Base-by-base conservation (phyloP, 1,139 yeast species). In the Pichia cactophila region DNA sequence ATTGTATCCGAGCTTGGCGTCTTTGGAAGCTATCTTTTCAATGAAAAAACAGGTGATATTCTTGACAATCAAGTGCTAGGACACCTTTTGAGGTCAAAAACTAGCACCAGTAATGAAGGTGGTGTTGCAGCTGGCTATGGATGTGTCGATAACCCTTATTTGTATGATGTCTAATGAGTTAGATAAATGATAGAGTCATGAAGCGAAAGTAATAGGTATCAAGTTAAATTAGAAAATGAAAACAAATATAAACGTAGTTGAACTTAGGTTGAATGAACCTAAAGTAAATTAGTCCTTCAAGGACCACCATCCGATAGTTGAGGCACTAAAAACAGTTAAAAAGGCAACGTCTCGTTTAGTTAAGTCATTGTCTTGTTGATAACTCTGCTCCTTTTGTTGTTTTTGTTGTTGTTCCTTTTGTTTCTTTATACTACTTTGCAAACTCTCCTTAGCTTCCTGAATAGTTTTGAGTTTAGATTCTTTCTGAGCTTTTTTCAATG, bases 91-190 rank as follows among this genome's bases (percentile, higher is more conserved):
- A 80, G 98, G 67, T 87, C 97, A 3, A 92, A 92, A 66, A 79
- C 89, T 52, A 83, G 87, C 57, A 72, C 84, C 3, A 85, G 95
- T 50, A 82, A 92, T 66, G 98, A 92, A 70, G 98, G 98, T 45
- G 98, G 98, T 38, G 97, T 92, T 35, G 97, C 97, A 33, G 97
- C 98, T 14, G 98, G 98, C 0, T 92, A 86, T 68, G 98, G 97
- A 11, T 89, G 97, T 67, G 88, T 92, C 47, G 98, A 92, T 67
- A 86, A 90, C 60, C 64, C 78, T 28, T 75, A 76, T 56, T 67
- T 78, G 48, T 73, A 73, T 58, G 66, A 63, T 10, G 33, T 26
- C 5, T 17, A n/a, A 26, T 14, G 4, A 12, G 16, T 7, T 23
- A 5, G 23, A 23, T 23, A 23, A 5, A 23, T 23, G 23, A 23